A percentile compares a stretch with the other conserved stretches of the same genome.
Conservation (phyloP, 768 basidiomycete species). For the Mycena epipterygia region DNA sequence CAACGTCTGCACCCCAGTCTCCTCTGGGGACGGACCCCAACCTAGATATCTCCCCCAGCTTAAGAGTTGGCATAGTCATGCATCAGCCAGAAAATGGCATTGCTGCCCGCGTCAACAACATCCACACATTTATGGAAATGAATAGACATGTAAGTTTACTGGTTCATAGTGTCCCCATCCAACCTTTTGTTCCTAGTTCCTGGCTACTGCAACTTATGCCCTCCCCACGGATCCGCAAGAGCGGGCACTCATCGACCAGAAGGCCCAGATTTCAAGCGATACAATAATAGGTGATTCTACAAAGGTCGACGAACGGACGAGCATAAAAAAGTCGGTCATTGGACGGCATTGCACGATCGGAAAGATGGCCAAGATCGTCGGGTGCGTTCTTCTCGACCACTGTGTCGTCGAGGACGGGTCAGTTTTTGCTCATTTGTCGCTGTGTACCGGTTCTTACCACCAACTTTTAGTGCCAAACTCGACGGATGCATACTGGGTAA, state of each 20-base stretch:
- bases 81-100: slow-evolving; percentile 67
- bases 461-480: slow-evolving; percentile 70
- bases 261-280: slow-evolving; percentile 87
- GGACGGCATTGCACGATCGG: slow-evolving; percentile 90
- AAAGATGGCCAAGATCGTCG: slow-evolving; percentile 84
- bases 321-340: slow-evolving; percentile 84
- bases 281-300: slow-evolving; percentile 88
- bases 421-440: slow-evolving; percentile 38
- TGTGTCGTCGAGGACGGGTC: slow-evolving; percentile 92
- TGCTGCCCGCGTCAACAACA: slow-evolving; percentile 81
- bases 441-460: slow-evolving; percentile 8
- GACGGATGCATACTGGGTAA: slow-evolving; percentile 84
- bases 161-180: slow-evolving; percentile 8
- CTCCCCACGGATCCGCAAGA: slow-evolving; percentile 73
- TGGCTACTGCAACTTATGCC: slow-evolving; percentile 63
- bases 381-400: slow-evolving; percentile 90
- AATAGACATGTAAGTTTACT: slow-evolving; percentile 76
- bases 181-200: slow-evolving; percentile 54
- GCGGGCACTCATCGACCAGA: slow-evolving; percentile 80
- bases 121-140: slow-evolving; percentile 82
- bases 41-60: slow-evolving; percentile 53
- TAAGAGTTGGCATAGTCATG: slow-evolving; percentile 76
- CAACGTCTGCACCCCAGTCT: slow-evolving; percentile 60
- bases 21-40: slow-evolving; percentile 57
- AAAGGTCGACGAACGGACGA: slow-evolving; percentile 82